Evolutionary conservation across 768 basidiomycete genomes (phyloP).

Genomic region (Chalciporus sphaerocephalus): DNA sequence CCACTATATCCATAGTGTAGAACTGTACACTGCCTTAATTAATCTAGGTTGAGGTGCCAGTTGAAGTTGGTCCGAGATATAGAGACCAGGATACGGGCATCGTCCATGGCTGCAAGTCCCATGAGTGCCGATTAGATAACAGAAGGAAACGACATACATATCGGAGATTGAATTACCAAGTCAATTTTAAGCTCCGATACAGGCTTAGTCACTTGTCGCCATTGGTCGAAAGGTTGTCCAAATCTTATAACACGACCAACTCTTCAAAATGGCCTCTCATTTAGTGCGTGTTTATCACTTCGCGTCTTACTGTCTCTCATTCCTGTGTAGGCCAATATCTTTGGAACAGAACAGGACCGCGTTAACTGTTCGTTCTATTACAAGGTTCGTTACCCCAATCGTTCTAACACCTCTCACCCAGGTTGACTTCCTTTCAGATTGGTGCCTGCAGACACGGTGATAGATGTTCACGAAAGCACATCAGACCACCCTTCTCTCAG

Average conservation of each 20-base stretch:
- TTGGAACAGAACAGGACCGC: constrained; percentile 90
- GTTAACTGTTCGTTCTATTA: constrained; percentile 99
- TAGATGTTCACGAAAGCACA: constrained; percentile 97
- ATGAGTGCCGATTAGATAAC: too few relatives aligned
- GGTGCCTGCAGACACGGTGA: constrained; percentile 98
- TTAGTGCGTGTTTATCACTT: constrained; percentile 43
- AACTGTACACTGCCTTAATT: too few relatives aligned
- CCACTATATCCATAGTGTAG: too few relatives aligned
- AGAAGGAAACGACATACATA: too few relatives aligned
- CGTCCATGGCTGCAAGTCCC: too few relatives aligned
- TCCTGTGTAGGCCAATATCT: constrained; percentile 76
- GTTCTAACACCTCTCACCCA: not conserved
- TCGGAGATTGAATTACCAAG: not conserved
- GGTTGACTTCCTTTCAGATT: constrained; percentile 51
- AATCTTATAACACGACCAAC: constrained; percentile 1
- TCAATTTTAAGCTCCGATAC: constrained; percentile 21
- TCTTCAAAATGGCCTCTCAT: constrained; percentile 59
- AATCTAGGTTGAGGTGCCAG: too few relatives aligned
- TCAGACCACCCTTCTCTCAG: constrained; percentile 95
- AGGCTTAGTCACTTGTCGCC: constrained; percentile 11
- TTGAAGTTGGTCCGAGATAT: too few relatives aligned
- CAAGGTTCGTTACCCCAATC: constrained; percentile 54
- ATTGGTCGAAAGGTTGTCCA: constrained; percentile 2
- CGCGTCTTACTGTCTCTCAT: constrained; percentile 1
- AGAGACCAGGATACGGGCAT: too few relatives aligned